Evolutionary conservation across 176 grass and related monocot genomes (phyloP), one percentile per base, ranked within the genome.

Genomic region (Calamus simplicifolius): DNA sequence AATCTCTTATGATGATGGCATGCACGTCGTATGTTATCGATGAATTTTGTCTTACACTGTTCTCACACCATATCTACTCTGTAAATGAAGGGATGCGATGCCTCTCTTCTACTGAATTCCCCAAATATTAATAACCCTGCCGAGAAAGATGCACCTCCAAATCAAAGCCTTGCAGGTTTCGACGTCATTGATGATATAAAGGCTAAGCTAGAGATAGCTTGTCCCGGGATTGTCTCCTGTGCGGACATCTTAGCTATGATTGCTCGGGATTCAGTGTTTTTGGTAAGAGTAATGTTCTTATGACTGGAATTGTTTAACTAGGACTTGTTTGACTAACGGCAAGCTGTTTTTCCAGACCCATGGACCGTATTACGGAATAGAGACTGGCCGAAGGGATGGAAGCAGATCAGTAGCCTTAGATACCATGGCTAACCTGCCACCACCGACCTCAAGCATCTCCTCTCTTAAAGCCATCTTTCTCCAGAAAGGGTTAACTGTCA

Each of bases 361-460:
- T 29, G 82, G 82, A 12, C 77, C 82, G 49, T 38, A 12, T 61
- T 85, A 77, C 73, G 61, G 72, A 19, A 73, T 85, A 52, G 62
- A 35, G 57, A 71, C 77, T 4, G 85, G 85, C 0, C 70, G 85
- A 28, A 73, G 80, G 48, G 85, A 89, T 63, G 80, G 80, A 19
- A 63, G 64, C 13, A 25, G 61, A 18, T 84, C 82, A 38, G 27
- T 29, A 2, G 77, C 72, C 48, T 73, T 59, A 15, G 77, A 85
- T 27, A 77, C 68, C n/a, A n/a, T 21, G 0, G 62, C 77, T 77
- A 3, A 76, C 53, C 21, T 23, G 21, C 21, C 21, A 23, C 21
- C 21, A 23, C 21, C 21, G 21, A 23, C 21, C 16, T 25, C 82
- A 25, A 77, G 77, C 63, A 59, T 80, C 14, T 73, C 57, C 6